Conservation (phyloP, 2,329 filamentous ascomycete species). For the Exophiala sp. region DNA sequence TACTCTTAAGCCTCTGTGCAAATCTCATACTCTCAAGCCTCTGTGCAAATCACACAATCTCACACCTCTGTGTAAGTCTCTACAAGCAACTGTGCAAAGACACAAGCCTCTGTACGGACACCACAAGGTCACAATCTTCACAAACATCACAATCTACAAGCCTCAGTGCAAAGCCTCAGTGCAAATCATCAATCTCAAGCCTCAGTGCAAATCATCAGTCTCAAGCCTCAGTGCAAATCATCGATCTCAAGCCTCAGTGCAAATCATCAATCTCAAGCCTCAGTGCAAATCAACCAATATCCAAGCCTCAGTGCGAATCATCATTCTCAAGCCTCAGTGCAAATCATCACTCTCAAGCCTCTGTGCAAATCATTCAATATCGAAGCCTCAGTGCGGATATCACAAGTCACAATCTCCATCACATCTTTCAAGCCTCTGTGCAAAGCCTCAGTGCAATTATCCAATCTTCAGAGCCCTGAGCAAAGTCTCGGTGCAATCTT, state of each 20-base stretch:
- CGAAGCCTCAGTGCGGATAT: background rate
- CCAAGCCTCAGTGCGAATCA: background rate
- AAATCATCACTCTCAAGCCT: no score
- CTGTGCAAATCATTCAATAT: background rate
- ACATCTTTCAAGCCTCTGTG: background rate
- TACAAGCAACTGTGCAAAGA: background rate
- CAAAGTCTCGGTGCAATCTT: background rate
- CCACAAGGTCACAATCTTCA: background rate
- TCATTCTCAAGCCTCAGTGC: background rate
- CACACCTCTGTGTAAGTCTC: background rate
- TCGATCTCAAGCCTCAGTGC: no score
- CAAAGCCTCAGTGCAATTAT: background rate
- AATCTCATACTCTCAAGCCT: background rate
- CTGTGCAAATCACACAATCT: background rate
- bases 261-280: background rate
- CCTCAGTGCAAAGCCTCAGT: background rate
- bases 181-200: background rate
- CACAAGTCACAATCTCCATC: no score
- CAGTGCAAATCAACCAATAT: background rate
- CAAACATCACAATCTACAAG: background rate
- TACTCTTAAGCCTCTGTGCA: background rate
- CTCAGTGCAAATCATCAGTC: background rate
- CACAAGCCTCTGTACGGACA: no score
- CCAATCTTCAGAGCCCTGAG: background rate
- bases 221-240: no score